Percentiles rank a stretch among this genome's conserved stretches.
These are phyloP conservation scores for Penicillium sp. DNA, from an alignment of 2,329 filamentous ascomycete genomes.

Conservation along the genomic window DNA sequence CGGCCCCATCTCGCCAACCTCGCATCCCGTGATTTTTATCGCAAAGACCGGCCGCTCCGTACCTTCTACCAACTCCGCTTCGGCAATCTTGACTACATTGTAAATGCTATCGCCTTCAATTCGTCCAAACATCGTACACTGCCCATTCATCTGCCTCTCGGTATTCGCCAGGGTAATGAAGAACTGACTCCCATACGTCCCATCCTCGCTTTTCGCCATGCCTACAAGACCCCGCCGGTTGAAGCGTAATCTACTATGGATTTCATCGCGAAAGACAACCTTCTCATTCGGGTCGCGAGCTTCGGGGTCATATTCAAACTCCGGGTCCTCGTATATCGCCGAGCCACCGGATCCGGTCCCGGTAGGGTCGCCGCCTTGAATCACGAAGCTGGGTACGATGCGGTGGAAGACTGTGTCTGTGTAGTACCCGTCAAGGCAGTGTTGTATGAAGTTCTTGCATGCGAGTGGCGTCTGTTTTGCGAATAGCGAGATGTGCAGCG, in stretches of 20 bases:
- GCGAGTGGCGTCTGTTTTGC: conserved; percentile 89
- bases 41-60: conserved; percentile 83
- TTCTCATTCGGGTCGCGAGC: conserved; percentile 45
- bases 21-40: conserved; percentile 60
- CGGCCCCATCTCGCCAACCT: conserved; percentile 44
- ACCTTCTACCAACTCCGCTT: conserved; percentile 74
- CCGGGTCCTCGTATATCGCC: conserved; percentile 76
- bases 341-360: conserved; percentile 89
- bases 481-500: conserved; percentile 88
- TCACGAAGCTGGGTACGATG: conserved; percentile 82
- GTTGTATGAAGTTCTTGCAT: conserved; percentile 92
- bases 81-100: conserved; percentile 89
- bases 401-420: conserved; percentile 91
- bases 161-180: conserved; percentile 84
- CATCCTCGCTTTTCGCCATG: conserved; percentile 76
- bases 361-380: conserved; percentile 92
- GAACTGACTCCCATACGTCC: conserved; percentile 93
- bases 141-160: conserved; percentile 77
- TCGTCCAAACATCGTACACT: conserved; percentile 90
- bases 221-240: conserved; percentile 84
- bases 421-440: conserved; percentile 94
- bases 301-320: conserved; percentile 52
- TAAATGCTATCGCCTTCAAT: conserved; percentile 94
- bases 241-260: conserved; percentile 88
- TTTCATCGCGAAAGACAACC: conserved; percentile 79